Conservation (phyloP, 2,329 filamentous ascomycete species). For the Colletotrichum trifolii region DNA sequence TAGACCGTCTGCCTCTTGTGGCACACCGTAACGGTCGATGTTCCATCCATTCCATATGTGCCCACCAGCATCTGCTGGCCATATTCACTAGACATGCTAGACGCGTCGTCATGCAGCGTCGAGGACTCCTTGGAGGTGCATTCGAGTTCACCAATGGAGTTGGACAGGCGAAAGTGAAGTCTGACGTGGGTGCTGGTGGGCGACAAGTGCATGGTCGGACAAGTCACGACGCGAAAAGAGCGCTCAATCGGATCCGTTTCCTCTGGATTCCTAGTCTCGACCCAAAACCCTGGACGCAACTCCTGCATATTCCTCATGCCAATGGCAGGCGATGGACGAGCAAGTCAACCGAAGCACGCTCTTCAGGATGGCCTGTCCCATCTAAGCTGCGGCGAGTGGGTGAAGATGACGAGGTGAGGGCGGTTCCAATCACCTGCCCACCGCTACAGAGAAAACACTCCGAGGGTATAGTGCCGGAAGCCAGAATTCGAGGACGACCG, state of each 20-base stretch:
- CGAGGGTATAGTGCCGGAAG: too few species aligned
- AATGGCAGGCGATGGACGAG: neutral
- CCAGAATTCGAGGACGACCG: too few species aligned
- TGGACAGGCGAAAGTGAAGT: neutral
- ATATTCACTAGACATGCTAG: neutral
- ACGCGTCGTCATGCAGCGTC: too few species aligned
- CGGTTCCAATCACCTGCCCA: too few species aligned
- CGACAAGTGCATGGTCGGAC: neutral
- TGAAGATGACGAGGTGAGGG: neutral
- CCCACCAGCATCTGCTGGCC: neutral
- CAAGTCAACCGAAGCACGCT: neutral
- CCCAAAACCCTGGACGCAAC: neutral
- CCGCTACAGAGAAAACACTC: too few species aligned
- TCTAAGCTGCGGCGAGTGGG: too few species aligned
- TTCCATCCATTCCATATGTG: slow-evolving; percentile 1
- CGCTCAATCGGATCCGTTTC: neutral
- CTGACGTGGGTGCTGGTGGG: neutral
- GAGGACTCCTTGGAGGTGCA: slow-evolving; percentile 1
- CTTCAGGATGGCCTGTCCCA: neutral
- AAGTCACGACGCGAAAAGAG: neutral
- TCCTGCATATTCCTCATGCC: neutral
- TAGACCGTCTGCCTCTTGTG: neutral
- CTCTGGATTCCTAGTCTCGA: neutral
- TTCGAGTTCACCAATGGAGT: neutral
- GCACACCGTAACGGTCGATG: neutral